Conservation (phyloP, 2,329 filamentous ascomycete species). For the Neofusicoccum parvum region DNA sequence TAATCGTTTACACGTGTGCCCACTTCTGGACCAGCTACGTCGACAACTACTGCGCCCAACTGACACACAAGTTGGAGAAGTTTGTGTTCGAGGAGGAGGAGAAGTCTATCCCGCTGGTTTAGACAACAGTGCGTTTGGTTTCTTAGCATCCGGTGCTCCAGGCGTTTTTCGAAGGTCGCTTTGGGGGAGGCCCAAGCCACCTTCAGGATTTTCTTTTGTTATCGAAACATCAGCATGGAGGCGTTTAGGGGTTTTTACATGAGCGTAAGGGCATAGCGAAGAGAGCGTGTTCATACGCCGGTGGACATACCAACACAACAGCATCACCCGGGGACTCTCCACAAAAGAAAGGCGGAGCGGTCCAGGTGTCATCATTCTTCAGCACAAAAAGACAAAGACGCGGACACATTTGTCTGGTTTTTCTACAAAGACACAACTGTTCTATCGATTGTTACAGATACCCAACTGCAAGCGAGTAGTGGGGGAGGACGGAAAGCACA, state of each 20-base stretch:
- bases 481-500: too few relatives aligned
- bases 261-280: too few relatives aligned
- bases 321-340: too few relatives aligned
- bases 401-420: too few relatives aligned
- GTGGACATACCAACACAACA: too few relatives aligned
- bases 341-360: too few relatives aligned
- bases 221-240: neutral
- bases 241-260: neutral
- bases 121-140: neutral
- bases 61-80: slow-evolving; percentile 52
- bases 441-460: too few relatives aligned
- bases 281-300: too few relatives aligned
- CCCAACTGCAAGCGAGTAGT: too few relatives aligned
- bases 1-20: slow-evolving; percentile 50
- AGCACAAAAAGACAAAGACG: too few relatives aligned
- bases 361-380: too few relatives aligned
- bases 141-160: neutral
- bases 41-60: slow-evolving; percentile 52
- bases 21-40: slow-evolving; percentile 57
- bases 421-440: too few relatives aligned
- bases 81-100: slow-evolving; percentile 49
- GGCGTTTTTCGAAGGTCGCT: neutral
- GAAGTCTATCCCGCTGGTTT: slow-evolving; percentile 10
- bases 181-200: neutral
- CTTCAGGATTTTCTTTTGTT: neutral